A percentile compares a stretch with the other conserved stretches of the same genome.
phyloP scores from a whole-genome alignment of 2,329 filamentous ascomycete genomes.

The Emericellopsis atlantica region DNA sequence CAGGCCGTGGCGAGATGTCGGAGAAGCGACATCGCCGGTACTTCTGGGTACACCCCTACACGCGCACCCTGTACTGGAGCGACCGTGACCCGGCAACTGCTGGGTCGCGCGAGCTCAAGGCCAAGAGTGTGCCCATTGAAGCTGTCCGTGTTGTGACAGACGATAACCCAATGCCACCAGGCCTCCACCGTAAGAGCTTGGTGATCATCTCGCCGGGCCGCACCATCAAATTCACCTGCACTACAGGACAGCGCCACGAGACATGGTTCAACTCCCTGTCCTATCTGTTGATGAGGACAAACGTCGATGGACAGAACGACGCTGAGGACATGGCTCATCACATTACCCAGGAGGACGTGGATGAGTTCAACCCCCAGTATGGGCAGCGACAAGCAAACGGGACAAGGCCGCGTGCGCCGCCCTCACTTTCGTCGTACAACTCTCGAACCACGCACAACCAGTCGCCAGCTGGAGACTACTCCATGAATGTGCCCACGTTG shows the following conservation, averaged over 20 bases:
- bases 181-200: conserved; percentile 86
- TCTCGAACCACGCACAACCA: conserved; percentile 58
- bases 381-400: conserved; percentile 13
- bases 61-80: conserved; percentile 92
- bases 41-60: conserved; percentile 99
- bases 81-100: conserved; percentile 72
- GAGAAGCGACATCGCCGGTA: conserved; percentile 85
- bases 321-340: conserved; percentile 44
- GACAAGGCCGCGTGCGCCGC: conserved; percentile 39
- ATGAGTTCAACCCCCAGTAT: conserved; percentile 70
- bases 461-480: conserved; percentile 39
- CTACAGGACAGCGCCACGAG: conserved; percentile 87
- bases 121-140: conserved; percentile 90
- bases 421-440: conserved; percentile 69
- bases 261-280: conserved; percentile 98
- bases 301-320: conserved; percentile 48
- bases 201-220: conserved; percentile 82
- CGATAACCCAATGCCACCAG: conserved; percentile 89
- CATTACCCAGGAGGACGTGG: conserved; percentile 49
- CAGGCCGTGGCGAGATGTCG: conserved; percentile 79
- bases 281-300: conserved; percentile 74
- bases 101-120: conserved; percentile 60
- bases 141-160: conserved; percentile 85
- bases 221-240: conserved; percentile 85
- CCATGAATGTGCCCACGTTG: conserved; percentile 42